Base-by-base conservation (phyloP, 768 basidiomycete species). In the Mycena amicta region DNA sequence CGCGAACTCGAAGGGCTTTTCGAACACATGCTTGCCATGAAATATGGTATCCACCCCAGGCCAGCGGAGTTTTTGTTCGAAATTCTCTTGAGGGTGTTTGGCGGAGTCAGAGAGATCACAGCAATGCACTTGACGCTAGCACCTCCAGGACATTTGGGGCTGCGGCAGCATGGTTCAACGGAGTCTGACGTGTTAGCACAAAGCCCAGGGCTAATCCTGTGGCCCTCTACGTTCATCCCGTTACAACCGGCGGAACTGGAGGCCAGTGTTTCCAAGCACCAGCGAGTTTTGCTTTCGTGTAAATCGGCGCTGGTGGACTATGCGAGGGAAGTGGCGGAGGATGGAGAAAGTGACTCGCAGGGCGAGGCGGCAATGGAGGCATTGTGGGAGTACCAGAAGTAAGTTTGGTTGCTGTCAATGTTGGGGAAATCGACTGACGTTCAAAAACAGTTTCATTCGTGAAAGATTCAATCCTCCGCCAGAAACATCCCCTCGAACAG, bases 41-140 rank as follows among this genome's bases (percentile, higher is more conserved):
- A 80, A 65, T 85, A 77, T 59, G 76, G 77, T 25, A 73, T 90
- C 41, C 75, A 84, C 57, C 77, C 80, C 0, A 78, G 76, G 1
- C 85, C 86, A 3, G 73, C 80, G 31, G 72, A 80, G 43, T 79
- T 83, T 65, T 59, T 89, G n/a, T 59, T 74, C 12, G 72, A 76
- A 12, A 53, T 77, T 50, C 64, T 89, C 46, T 70, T 75, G 55
- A 65, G 71, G 15, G 72, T 81, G 2, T 91, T 90, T 68, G 74
- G 75, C 4, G 73, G 78, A 23, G 74, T 75, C 23, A 66, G 68
- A 54, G 80, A 82, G 67, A 66, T 77, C 45, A 72, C 75, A 46
- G 80, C 75, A 31, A 80, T 82, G 63, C 79, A 85, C 55, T 70
- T 90, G 20, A 82, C 83, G 53, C 70, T 90, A 12, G 86, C 87